Evolutionary conservation across 176 grass and related monocot genomes (phyloP).

Genomic region (Themeda triandra): DNA sequence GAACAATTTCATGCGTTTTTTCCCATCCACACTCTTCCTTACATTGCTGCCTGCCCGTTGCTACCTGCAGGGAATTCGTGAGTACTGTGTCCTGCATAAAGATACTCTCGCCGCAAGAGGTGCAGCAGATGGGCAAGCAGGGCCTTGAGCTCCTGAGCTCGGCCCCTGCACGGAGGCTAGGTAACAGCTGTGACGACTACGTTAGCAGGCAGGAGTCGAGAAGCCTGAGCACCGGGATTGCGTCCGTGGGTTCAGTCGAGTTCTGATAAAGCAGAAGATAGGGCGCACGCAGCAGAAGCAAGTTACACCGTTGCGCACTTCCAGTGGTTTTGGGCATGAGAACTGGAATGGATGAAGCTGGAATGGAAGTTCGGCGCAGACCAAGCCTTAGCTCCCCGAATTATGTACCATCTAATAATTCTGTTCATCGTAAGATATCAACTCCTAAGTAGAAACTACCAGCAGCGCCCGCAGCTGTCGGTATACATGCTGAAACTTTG

Average conservation of each 20-base stretch:
- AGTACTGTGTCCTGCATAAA: slow-evolving; percentile 90
- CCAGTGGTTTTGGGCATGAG: not conserved
- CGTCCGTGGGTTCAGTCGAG: slow-evolving; percentile 74
- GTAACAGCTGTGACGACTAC: slow-evolving; percentile 72
- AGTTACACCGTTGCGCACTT: not conserved
- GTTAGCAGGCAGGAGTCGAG: slow-evolving; percentile 67
- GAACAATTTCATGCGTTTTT: not conserved
- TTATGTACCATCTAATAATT: slow-evolving; percentile 62
- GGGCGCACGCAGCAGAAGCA: not conserved
- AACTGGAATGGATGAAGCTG: not conserved
- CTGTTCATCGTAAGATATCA: slow-evolving; percentile 52
- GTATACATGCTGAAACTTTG: slow-evolving; percentile 29
- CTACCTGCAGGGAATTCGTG: slow-evolving; percentile 82
- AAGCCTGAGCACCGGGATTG: slow-evolving; percentile 68
- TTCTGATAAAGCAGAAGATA: slow-evolving; percentile 39
- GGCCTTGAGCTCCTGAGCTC: slow-evolving; percentile 66
- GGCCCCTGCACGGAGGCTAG: slow-evolving; percentile 41
- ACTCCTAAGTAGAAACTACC: slow-evolving; percentile 30
- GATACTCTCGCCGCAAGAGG: slow-evolving; percentile 93
- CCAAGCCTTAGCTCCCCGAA: slow-evolving; percentile 21
- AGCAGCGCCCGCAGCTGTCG: not conserved
- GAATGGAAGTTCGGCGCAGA: not conserved
- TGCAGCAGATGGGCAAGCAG: slow-evolving; percentile 92
- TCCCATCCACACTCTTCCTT: not conserved
- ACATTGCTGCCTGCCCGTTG: not conserved